phyloP scores from a whole-genome alignment of 1,284 basidiomycete species.

The Malassezia sp. region DNA sequence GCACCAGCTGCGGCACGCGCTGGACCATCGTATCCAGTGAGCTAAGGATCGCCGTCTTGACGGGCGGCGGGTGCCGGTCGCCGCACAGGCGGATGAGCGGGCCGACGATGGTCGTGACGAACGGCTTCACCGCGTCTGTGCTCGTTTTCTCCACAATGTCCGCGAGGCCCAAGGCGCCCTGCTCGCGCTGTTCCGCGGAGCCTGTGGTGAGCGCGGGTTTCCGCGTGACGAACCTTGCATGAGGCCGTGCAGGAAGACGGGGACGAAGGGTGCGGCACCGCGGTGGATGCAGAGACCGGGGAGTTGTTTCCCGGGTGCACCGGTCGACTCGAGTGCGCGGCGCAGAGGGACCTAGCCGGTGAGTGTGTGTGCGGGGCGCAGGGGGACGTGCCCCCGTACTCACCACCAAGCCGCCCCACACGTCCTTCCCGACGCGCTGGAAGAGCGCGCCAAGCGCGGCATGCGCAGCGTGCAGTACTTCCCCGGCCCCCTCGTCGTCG shows the following conservation, averaged over 20 bases:
- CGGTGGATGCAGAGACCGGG: conserved; percentile 74
- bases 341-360: too few relatives aligned
- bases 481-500: conserved; percentile 60
- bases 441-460: conserved; percentile 73
- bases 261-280: conserved; percentile 75
- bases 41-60: conserved; percentile 41
- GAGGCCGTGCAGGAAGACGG: conserved; percentile 79
- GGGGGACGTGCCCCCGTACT: conserved; percentile 64
- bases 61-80: conserved; percentile 40
- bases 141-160: conserved; percentile 85
- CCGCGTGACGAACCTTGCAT: conserved; percentile 73
- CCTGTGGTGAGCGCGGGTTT: conserved; percentile 61
- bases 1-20: conserved; percentile 74
- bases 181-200: conserved; percentile 57
- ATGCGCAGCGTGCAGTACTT: conserved; percentile 74
- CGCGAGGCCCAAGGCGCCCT: conserved; percentile 85
- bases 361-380: too few relatives aligned
- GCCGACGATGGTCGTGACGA: conserved; percentile 89
- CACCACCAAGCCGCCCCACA: conserved; percentile 64
- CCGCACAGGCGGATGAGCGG: conserved; percentile 61
- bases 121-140: conserved; percentile 81
- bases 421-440: conserved; percentile 82
- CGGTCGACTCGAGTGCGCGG: conserved; percentile 61
- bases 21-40: conserved; percentile 38
- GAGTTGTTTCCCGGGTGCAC: conserved; percentile 64